These are phyloP conservation scores for Aspergillus cavernicola DNA, from an alignment of 495 filamentous ascomycete species.

Conservation along the genomic window DNA sequence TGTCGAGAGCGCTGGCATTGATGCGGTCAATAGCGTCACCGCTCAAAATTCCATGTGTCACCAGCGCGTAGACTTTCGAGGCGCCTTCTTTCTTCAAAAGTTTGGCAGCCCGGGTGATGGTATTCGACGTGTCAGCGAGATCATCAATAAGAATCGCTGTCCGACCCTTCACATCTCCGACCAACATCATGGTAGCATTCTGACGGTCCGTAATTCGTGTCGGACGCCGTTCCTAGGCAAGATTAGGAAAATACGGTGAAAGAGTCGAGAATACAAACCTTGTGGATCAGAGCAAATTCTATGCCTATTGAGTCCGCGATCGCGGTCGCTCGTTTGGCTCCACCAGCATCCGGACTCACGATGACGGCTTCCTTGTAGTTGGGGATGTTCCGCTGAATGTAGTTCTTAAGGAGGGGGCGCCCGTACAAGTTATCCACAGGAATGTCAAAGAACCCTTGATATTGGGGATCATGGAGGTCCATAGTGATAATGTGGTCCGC, in stretches of 20 bases:
- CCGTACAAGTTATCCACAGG: slow-evolving; percentile 97
- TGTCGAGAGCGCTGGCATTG: slow-evolving; percentile 84
- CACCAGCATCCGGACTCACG: slow-evolving; percentile 93
- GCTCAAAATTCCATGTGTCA: slow-evolving; percentile 92
- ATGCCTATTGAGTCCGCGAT: slow-evolving; percentile 92
- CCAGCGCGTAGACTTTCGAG: slow-evolving; percentile 77
- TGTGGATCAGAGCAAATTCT: slow-evolving; percentile 95
- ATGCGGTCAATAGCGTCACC: slow-evolving; percentile 93
- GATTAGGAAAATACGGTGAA: slow-evolving; percentile 20
- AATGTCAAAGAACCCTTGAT: slow-evolving; percentile 98
- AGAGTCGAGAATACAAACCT: slow-evolving; percentile 56
- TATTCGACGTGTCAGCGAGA: slow-evolving; percentile 92
- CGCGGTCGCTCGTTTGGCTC: slow-evolving; percentile 93
- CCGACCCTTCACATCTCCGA: slow-evolving; percentile 78
- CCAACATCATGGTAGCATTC: slow-evolving; percentile 98
- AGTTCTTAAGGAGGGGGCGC: slow-evolving; percentile 78
- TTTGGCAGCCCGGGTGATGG: slow-evolving; percentile 95
- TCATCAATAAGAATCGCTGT: slow-evolving; percentile 92
- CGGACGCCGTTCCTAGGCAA: slow-evolving; percentile 82
- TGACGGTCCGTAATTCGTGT: slow-evolving; percentile 89
- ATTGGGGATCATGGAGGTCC: slow-evolving; percentile 97
- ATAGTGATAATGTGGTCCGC: slow-evolving; percentile 95
- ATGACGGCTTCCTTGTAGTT: slow-evolving; percentile 85
- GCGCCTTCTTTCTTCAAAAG: slow-evolving; percentile 92
- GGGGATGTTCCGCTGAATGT: slow-evolving; percentile 84